Evolutionary conservation across 352 stramenopile genomes (phyloP).

Genomic region (Phytophthora citricola): DNA sequence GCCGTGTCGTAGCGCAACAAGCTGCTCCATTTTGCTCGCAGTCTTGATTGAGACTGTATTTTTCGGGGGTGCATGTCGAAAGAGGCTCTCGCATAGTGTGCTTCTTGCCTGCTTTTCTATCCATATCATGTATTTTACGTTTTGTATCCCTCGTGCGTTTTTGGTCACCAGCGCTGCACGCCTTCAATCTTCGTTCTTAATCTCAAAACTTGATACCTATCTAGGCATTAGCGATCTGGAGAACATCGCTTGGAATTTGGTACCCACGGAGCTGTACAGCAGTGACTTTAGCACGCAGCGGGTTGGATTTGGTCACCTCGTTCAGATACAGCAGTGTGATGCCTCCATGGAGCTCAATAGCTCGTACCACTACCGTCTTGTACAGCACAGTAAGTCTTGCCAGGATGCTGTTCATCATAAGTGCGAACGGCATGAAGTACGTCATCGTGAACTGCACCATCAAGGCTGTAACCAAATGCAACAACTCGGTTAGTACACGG

Average conservation of each 20-base stretch:
- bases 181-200: too few relatives aligned
- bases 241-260: slow-evolving; percentile 48
- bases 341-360: slow-evolving; percentile 70
- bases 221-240: slow-evolving; percentile 69
- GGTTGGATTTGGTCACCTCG: slow-evolving; percentile 83
- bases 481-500: slow-evolving; percentile 3
- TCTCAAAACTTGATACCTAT: background rate
- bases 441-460: slow-evolving; percentile 83
- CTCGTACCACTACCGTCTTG: slow-evolving; percentile 66
- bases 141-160: slow-evolving; percentile 8
- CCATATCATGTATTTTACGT: slow-evolving; percentile 47
- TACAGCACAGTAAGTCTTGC: slow-evolving; percentile 64
- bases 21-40: slow-evolving; percentile 26
- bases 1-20: slow-evolving; percentile 14
- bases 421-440: slow-evolving; percentile 88
- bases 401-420: slow-evolving; percentile 83
- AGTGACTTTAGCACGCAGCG: slow-evolving; percentile 73
- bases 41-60: slow-evolving; percentile 15
- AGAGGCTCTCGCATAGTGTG: slow-evolving; percentile 8
- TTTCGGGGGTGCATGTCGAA: slow-evolving; percentile 1
- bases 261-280: slow-evolving; percentile 79
- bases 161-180: background rate
- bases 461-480: slow-evolving; percentile 42
- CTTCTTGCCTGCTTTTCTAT: slow-evolving; percentile 21
- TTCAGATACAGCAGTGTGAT: slow-evolving; percentile 80